These are phyloP conservation scores for Trichoderma oligosporum DNA, from an alignment of 2,329 filamentous ascomycete genomes.

Conservation along the genomic window DNA sequence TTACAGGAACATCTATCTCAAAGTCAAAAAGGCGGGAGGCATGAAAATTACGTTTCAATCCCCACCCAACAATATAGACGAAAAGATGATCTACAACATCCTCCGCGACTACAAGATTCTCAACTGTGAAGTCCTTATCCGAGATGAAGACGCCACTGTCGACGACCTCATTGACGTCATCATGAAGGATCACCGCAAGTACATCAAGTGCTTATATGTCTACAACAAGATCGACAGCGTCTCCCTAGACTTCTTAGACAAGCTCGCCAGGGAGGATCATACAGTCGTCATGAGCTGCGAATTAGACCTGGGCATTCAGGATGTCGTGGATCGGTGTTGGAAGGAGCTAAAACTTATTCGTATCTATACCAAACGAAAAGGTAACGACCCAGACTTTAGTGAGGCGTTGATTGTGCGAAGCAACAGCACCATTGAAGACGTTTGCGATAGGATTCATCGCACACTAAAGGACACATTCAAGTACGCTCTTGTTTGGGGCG, in stretches of 20 bases:
- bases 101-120: slow-evolving; percentile 97
- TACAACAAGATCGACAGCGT: slow-evolving; percentile 99
- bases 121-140: slow-evolving; percentile 92
- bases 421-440: slow-evolving; percentile 89
- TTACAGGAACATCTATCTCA: slow-evolving; percentile 88
- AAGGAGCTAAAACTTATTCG: slow-evolving; percentile 84
- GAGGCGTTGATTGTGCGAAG: slow-evolving; percentile 91
- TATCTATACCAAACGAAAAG: slow-evolving; percentile 96
- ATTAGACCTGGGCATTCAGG: slow-evolving; percentile 84
- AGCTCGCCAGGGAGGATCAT: slow-evolving; percentile 84
- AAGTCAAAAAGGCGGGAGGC: slow-evolving; percentile 89
- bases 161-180: slow-evolving; percentile 99
- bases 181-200: slow-evolving; percentile 98
- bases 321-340: slow-evolving; percentile 95
- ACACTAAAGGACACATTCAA: slow-evolving; percentile 98
- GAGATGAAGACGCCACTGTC: slow-evolving; percentile 91
- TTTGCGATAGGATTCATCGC: slow-evolving; percentile 92
- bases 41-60: slow-evolving; percentile 97
- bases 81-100: slow-evolving; percentile 98
- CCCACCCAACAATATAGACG: slow-evolving; percentile 86
- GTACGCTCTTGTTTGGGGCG: slow-evolving; percentile 96
- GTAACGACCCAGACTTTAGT: slow-evolving; percentile 78
- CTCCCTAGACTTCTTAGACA: slow-evolving; percentile 87
- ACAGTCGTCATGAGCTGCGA: slow-evolving; percentile 98
- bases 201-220: slow-evolving; percentile 91